Conservation (phyloP, 2,329 filamentous ascomycete genomes). For the Colletotrichum melonis region DNA sequence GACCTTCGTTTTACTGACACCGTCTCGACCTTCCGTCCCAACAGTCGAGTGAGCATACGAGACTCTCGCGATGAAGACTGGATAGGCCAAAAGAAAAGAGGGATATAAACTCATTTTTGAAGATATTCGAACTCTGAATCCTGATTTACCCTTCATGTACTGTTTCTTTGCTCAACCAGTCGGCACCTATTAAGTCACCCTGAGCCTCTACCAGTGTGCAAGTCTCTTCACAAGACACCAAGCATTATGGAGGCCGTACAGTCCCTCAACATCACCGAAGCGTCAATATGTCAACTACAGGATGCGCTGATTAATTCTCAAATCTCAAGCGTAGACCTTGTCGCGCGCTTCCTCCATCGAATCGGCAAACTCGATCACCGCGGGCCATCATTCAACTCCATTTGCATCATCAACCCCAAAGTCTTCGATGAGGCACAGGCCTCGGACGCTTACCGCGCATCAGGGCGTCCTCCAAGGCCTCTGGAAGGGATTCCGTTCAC, state of each 20-base stretch:
- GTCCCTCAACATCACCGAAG: constrained; percentile 40
- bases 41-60: background rate
- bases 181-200: background rate
- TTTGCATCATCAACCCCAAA: constrained; percentile 40
- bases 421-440: constrained; percentile 43
- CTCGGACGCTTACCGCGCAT: constrained; percentile 42
- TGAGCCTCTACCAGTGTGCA: background rate
- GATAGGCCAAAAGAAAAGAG: background rate
- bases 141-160: background rate
- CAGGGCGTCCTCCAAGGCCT: constrained; percentile 24
- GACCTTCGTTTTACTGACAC: background rate
- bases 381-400: constrained; percentile 41
- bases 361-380: constrained; percentile 42
- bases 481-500: constrained; percentile 69
- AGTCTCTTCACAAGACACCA: background rate
- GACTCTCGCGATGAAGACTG: background rate
- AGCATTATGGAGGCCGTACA: background rate
- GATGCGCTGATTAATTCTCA: constrained; percentile 33
- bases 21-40: constrained; percentile 18
- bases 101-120: background rate
- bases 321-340: constrained; percentile 43
- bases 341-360: constrained; percentile 41
- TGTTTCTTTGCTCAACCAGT: background rate
- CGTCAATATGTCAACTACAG: constrained; percentile 41
- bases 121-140: background rate